Base-by-base conservation (phyloP, 2,329 filamentous ascomycete species). In the Verticillium isaacii region DNA sequence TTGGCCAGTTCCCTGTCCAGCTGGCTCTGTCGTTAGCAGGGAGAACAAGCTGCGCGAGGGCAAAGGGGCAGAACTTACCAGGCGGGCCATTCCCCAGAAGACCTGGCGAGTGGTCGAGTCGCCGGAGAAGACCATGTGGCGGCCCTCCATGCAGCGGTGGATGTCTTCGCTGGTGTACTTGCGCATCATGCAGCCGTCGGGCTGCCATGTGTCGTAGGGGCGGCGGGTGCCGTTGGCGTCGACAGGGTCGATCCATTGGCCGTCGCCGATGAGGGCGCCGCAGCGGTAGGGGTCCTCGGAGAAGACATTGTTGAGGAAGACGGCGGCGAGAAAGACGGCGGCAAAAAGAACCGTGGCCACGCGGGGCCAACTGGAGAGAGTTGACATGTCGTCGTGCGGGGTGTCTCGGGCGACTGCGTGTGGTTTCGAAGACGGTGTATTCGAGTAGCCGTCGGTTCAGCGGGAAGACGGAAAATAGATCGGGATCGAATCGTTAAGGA, bases 31-130 rank as follows among this genome's bases (percentile, higher is more conserved):
- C 14, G 32, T 25, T 14, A 56, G 54, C 12, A 6, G 23, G 50
- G 19, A 11, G 23, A 56, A 25, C 14, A 56, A 56, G 54, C 11
- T 34, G 54, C 8, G 1, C 14, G 25, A 25, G 25, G 19, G n/a
- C 4, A 19, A 19, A 8, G 23, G 25, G 25, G 23, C 6, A 83
- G 69, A 32, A 56, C 14, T 12, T 56, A 56, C 77, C 57, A 71
- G n/a, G 19, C 70, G 66, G 29, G 66, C 70, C 60, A 70, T 65
- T 14, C 82, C 82, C 81, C 84, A 87, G 69, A 84, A 89, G 5
- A 88, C 71, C 66, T 87, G 82, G 12, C 86, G 80, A 5, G 82
- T 80, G 1, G 81, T 83, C 2, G 83, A 83, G 69, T 89, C 86
- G 39, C 87, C 87, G 32, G 82, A 77, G 65, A 89, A 86, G 17